Evolutionary conservation across 805 yeast genomes (phyloP).

Genomic region (Saccharomycopsis schoenii): DNA sequence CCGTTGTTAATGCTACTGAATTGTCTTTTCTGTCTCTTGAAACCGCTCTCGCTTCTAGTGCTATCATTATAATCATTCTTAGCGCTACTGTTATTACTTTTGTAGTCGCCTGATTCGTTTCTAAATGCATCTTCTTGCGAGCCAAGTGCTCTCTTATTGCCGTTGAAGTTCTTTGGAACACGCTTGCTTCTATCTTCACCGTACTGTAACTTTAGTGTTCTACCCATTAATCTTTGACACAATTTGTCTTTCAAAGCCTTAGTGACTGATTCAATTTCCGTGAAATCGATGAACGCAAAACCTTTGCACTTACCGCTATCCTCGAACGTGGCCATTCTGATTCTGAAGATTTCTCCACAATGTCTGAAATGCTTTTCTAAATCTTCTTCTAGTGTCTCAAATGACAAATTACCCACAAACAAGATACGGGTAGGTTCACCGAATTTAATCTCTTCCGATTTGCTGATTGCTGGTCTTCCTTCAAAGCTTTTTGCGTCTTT

Average conservation of each 20-base stretch:
- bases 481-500: constrained; percentile 73
- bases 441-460: constrained; percentile 9
- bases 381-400: constrained; percentile 77
- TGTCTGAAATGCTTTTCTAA: constrained; percentile 77
- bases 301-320: constrained; percentile 96
- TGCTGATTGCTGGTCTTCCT: constrained; percentile 56
- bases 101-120: constrained; percentile 18
- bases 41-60: constrained; percentile 11
- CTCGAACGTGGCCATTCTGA: constrained; percentile 97
- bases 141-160: background rate
- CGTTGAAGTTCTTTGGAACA: constrained; percentile 32
- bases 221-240: constrained; percentile 55
- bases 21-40: constrained; percentile 5
- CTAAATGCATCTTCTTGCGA: constrained; percentile 2
- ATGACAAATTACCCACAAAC: constrained; percentile 88
- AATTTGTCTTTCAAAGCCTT: constrained; percentile 66
- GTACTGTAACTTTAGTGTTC: constrained; percentile 76
- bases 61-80: constrained; percentile 11
- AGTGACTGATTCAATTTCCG: constrained; percentile 71
- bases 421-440: constrained; percentile 66
- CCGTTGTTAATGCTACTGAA: constrained; percentile 21
- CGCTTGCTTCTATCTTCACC: constrained; percentile 92
- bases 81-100: background rate
- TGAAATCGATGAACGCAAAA: constrained; percentile 85
- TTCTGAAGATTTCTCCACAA: constrained; percentile 76